Conservation (phyloP, 495 filamentous ascomycete genomes). For the Aspergillus incahuasiensis region DNA sequence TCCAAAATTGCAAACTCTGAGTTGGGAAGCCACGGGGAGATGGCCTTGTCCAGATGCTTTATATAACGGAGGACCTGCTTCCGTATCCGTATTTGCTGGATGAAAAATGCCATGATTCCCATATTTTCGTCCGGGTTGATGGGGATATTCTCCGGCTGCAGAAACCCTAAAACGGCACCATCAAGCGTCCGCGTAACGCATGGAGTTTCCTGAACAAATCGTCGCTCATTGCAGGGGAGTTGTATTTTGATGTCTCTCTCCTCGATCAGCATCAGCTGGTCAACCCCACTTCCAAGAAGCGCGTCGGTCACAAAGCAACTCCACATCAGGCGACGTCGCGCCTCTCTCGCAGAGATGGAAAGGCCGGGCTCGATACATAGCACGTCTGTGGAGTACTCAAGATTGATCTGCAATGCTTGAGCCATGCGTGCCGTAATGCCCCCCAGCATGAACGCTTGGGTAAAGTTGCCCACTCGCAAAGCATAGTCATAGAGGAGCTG, state of each 20-base stretch:
- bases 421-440: slow-evolving; percentile 34
- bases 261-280: slow-evolving; percentile 29
- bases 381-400: slow-evolving; percentile 33
- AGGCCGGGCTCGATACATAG: slow-evolving; percentile 24
- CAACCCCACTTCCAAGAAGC: slow-evolving; percentile 31
- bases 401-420: slow-evolving; percentile 34
- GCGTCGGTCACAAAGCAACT: slow-evolving; percentile 37
- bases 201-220: slow-evolving; percentile 24
- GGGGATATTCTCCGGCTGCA: slow-evolving; percentile 15
- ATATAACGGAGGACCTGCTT: slow-evolving; percentile 30
- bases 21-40: slow-evolving; percentile 25
- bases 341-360: slow-evolving; percentile 24
- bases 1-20: slow-evolving; percentile 28
- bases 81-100: slow-evolving; percentile 28
- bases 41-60: slow-evolving; percentile 28
- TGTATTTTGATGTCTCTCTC: slow-evolving; percentile 37
- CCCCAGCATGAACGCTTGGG: slow-evolving; percentile 35
- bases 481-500: slow-evolving; percentile 32
- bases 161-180: slow-evolving; percentile 23
- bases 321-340: slow-evolving; percentile 35
- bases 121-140: slow-evolving; percentile 20
- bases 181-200: slow-evolving; percentile 27
- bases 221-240: slow-evolving; percentile 30
- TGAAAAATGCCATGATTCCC: slow-evolving; percentile 31
- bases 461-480: slow-evolving; percentile 30